These are phyloP conservation scores for Cucurbita argyrosperma DNA, from an alignment of 306 rosid species.

Conservation along the genomic window DNA sequence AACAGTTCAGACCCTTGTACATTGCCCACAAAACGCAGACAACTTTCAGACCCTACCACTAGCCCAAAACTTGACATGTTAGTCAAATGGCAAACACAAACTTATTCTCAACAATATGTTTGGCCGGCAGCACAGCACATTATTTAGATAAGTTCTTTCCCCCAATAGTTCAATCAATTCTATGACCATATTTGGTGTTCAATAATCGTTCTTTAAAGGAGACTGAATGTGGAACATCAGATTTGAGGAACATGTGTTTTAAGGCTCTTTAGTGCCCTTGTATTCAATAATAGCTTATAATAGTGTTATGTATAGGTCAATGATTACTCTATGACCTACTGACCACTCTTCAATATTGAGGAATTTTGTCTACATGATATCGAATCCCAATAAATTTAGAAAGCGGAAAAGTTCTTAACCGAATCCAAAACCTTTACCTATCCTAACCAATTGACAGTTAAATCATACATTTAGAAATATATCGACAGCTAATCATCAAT, in stretches of 20 bases:
- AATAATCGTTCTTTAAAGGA: background rate
- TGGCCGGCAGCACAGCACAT: background rate
- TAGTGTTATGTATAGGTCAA: background rate
- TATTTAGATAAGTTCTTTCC: background rate
- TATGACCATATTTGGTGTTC: background rate
- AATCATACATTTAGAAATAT: background rate
- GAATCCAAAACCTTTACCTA: background rate
- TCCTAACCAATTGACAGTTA: background rate
- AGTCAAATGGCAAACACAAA: background rate
- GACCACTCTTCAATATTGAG: background rate
- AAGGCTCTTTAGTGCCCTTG: background rate
- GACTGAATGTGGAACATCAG: background rate
- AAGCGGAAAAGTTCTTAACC: background rate
- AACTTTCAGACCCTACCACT: background rate
- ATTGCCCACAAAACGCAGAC: background rate
- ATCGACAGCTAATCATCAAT: background rate
- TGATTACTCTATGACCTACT: background rate
- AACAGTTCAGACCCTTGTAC: too few species aligned
- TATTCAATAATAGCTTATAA: background rate
- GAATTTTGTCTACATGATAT: background rate
- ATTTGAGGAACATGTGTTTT: background rate
- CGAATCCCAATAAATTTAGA: background rate
- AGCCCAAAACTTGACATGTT: background rate
- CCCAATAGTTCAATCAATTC: background rate
- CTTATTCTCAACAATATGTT: background rate